Evolutionary conservation across 495 filamentous ascomycete species (phyloP).

Genomic region (Hypoxylon subgilvum): DNA sequence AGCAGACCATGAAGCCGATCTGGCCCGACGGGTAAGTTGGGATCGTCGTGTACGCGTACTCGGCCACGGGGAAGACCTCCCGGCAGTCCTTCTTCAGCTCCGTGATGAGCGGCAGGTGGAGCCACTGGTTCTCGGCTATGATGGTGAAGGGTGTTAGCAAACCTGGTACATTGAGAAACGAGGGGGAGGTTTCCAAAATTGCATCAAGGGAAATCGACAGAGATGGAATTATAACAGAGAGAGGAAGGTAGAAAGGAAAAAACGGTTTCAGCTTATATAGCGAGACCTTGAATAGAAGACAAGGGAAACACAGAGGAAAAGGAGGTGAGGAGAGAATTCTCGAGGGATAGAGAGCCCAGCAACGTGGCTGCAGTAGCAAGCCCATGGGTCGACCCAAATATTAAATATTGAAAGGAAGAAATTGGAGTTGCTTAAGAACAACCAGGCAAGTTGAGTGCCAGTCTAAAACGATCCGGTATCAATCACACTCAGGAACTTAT

Average conservation of each 20-base stretch:
- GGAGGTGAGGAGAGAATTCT: constrained; percentile 32
- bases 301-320: constrained; percentile 1
- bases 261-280: constrained; percentile 5
- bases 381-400: constrained; percentile 32
- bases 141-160: constrained; percentile 17
- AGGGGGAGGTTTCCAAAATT: not conserved
- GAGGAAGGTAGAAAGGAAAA: not conserved
- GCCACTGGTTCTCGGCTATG: constrained; percentile 98
- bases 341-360: constrained; percentile 22
- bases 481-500: constrained; percentile 34
- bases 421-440: constrained; percentile 36
- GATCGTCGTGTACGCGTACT: constrained; percentile 99
- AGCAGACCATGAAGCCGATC: constrained; percentile 99
- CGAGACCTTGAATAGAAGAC: not conserved
- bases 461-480: constrained; percentile 22
- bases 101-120: constrained; percentile 88
- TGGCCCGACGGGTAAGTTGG: constrained; percentile 98
- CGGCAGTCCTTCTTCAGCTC: constrained; percentile 94
- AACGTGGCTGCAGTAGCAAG: constrained; percentile 32
- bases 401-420: constrained; percentile 20
- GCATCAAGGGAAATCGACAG: not conserved
- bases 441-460: constrained; percentile 39
- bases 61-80: constrained; percentile 95
- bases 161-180: not conserved
- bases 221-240: not conserved